Evolutionary conservation across 345 rosid genomes (phyloP).

Genomic region (Rhizophora apiculata): DNA sequence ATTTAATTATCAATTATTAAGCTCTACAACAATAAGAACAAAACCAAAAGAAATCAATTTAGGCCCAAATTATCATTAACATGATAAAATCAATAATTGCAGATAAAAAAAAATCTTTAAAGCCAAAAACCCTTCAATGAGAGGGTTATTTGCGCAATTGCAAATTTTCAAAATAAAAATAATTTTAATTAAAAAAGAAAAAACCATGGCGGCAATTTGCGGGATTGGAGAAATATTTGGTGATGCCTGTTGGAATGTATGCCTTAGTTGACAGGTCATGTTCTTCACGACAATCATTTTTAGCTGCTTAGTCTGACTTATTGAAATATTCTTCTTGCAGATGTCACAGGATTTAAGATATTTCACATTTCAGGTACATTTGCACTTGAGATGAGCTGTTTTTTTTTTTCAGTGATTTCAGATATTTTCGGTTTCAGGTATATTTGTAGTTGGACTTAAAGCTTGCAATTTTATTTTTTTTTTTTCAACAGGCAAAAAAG

Average conservation of each 20-base stretch:
- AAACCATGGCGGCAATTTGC: neutral
- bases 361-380: slow-evolving; percentile 51
- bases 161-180: too few species aligned
- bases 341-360: slow-evolving; percentile 48
- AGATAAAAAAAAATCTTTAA: too few species aligned
- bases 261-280: slow-evolving; percentile 4
- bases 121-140: too few species aligned
- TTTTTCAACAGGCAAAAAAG: slow-evolving; percentile 37
- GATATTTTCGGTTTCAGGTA: neutral
- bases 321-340: slow-evolving; percentile 26
- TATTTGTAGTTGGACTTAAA: neutral
- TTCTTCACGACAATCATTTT: neutral
- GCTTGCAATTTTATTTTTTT: neutral
- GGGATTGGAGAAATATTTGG: slow-evolving; percentile 41
- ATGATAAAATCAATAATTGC: too few species aligned
- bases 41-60: too few species aligned
- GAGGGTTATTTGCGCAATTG: too few species aligned
- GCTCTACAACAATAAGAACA: too few species aligned
- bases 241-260: slow-evolving; percentile 45
- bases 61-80: too few species aligned
- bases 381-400: neutral
- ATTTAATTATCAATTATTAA: too few species aligned
- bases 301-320: slow-evolving; percentile 11
- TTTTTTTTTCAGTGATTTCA: neutral
- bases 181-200: too few species aligned